A percentile compares a stretch with the other conserved stretches of the same genome.
These are phyloP conservation scores for Trametes polyzona DNA, from an alignment of 1,284 basidiomycete genomes.

Conservation along the genomic window DNA sequence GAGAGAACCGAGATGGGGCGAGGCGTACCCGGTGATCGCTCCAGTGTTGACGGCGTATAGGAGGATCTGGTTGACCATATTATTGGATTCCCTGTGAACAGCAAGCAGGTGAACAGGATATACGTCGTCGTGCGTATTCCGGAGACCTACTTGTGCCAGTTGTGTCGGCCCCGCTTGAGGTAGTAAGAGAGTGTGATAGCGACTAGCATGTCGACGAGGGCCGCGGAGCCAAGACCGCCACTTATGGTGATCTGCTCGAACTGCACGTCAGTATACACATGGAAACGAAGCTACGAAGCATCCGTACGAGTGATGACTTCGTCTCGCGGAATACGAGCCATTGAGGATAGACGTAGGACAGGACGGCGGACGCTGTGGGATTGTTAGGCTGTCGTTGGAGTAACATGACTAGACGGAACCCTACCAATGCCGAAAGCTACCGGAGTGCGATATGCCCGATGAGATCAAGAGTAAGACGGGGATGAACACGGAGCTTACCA, in stretches of 20 bases:
- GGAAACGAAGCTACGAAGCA: not conserved
- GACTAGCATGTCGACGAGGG: slow-evolving; percentile 23
- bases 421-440: slow-evolving; percentile 24
- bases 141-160: slow-evolving; percentile 18
- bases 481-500: no score
- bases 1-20: not conserved
- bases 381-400: no score
- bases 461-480: not conserved
- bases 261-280: not conserved
- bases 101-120: not conserved
- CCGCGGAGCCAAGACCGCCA: slow-evolving; percentile 23
- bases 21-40: slow-evolving; percentile 21
- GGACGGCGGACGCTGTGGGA: slow-evolving; percentile 11
- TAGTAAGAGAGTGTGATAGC: slow-evolving; percentile 19
- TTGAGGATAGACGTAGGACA: slow-evolving; percentile 19
- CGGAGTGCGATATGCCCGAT: not conserved
- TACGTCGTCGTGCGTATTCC: not conserved
- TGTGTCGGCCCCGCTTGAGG: slow-evolving; percentile 17
- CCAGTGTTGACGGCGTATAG: slow-evolving; percentile 26
- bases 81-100: slow-evolving; percentile 16
- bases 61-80: slow-evolving; percentile 20
- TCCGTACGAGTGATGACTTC: slow-evolving; percentile 14
- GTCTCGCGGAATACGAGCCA: slow-evolving; percentile 14
- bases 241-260: slow-evolving; percentile 18
- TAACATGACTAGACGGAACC: not conserved